Evolutionary conservation across 2,329 filamentous ascomycete genomes (phyloP), one percentile per base, ranked within the genome.

Genomic region (Thielaviopsis cerberus): DNA sequence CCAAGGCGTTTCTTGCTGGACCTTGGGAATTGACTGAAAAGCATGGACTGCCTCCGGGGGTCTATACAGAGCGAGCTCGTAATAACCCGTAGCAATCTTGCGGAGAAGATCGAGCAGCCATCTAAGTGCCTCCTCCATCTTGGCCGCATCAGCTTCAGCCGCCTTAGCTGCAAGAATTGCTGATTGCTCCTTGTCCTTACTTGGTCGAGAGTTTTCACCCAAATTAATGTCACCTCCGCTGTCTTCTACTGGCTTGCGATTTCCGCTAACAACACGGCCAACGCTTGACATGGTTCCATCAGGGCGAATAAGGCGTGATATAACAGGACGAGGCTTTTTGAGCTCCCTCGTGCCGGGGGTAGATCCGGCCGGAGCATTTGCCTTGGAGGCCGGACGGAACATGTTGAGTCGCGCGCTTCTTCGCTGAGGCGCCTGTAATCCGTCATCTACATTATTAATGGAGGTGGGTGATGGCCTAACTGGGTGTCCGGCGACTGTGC

Each of bases 1-100:
- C 87, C 89, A 97, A 1, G 92, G 88, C 1, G 91, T 95, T 62
- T 95, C 89, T 64, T 88, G 82, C 65, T 97, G 91, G 4, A 76
- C 72, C 27, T 79, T 73, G 1, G 88, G 83, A 22, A 98, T 73
- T 0, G 81, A 77, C 61, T 77, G 77, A 67, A 91, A 89, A 2
- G 81, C 76, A 61, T 86, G 79, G 53, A 96, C 72, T 1, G 92
- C 86, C 61, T 92, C 83, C 23, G 80, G 74, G 63, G 87, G 88
- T 64, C 85, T 83, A 67, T 88, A 98, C 54, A 84, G 85, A 15
- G 84, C 84, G 53, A 94, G 74, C 5, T 83, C 77, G 64, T 85
- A 83, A 69, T 91, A 94, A 0, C 86, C 91, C 26, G 78, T 80
- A 17, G 86, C 91, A 54, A 96, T 76, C 68, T 88, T 90, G 66